These are phyloP conservation scores for Solanum paucissectum DNA, from an alignment of 257 asterid species.

Conservation along the genomic window DNA sequence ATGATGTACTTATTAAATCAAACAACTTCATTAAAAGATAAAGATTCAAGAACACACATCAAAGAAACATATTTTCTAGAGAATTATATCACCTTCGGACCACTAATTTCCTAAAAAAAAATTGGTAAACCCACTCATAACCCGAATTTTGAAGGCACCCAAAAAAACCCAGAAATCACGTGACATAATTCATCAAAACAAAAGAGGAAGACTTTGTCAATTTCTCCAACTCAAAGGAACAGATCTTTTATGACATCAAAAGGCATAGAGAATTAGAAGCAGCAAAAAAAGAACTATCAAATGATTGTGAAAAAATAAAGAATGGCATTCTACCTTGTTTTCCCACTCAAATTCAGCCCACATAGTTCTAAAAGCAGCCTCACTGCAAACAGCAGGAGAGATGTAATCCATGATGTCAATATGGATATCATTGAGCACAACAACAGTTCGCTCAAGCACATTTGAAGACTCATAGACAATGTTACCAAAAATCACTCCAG, in stretches of 20 bases:
- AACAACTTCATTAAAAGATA: background rate
- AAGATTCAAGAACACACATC: background rate
- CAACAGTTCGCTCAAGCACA: conserved; percentile 81
- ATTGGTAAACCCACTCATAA: background rate
- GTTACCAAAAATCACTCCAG: conserved; percentile 93
- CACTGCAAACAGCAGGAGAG: conserved; percentile 90
- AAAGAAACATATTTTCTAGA: background rate
- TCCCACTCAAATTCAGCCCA: conserved; percentile 99
- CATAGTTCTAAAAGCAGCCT: conserved; percentile 88
- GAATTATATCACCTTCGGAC: background rate
- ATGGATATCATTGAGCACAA: conserved; percentile 91
- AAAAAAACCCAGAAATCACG: background rate
- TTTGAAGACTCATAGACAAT: conserved; percentile 92
- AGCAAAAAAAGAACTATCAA: background rate
- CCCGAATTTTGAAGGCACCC: background rate
- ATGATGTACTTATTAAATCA: background rate
- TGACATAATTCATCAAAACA: background rate
- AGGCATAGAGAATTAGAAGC: background rate
- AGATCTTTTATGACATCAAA: background rate
- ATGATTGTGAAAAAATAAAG: background rate
- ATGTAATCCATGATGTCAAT: conserved; percentile 96
- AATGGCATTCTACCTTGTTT: conserved; percentile 54
- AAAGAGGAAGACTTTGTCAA: background rate
- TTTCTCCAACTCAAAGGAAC: background rate
- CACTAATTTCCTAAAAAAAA: background rate